Evolutionary conservation across 768 basidiomycete genomes (phyloP), one percentile per base, ranked within the genome.

Genomic region (Gautieria morchelliformis): DNA sequence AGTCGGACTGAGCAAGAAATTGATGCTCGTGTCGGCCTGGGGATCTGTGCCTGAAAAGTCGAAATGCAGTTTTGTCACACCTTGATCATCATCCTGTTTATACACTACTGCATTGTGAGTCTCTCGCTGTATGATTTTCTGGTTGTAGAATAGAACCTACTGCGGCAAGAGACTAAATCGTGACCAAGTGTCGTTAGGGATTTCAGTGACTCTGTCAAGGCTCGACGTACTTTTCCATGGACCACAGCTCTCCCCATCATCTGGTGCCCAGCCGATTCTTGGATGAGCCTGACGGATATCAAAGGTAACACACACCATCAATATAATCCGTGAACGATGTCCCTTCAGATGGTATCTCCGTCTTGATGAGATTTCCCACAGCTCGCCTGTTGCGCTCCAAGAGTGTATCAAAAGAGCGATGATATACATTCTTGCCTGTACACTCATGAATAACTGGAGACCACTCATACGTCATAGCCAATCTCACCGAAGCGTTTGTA

Each of bases 11-110:
- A 66, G 49, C 3, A 64, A 62, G 51, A 66, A 62, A 39, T 66
- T 66, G 52, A 64, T 63, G 3, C 63, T 64, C 27, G 60, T 42
- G 35, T 66, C 65, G 6, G 64, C 63, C 49, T 66, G 65, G 30
- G 65, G 65, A 53, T 39, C 68, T 17, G 68, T 69, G 7, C 68
- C 68, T 19, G 67, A 63, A 53, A 69, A 69, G 47, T 69, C 66
- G 56, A 68, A 68, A 15, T 50, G 48, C 24, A 50, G 27, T 50
- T 50, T 50, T 22, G 48, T 50, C 17, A 50, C 27, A 22, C 48
- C 48, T 5, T 32, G 19, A 8, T 22, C 19, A 32, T 50, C 48
- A 33, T 50, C 48, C 30, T 22, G 20, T 27, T 50, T 50, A 27
- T 50, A 50, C 48, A 50, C 48, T 50, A 50, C 22, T 5, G 30